Evolutionary conservation across 2,329 filamentous ascomycete genomes (phyloP).

Genomic region (Seiridium unicorne): DNA sequence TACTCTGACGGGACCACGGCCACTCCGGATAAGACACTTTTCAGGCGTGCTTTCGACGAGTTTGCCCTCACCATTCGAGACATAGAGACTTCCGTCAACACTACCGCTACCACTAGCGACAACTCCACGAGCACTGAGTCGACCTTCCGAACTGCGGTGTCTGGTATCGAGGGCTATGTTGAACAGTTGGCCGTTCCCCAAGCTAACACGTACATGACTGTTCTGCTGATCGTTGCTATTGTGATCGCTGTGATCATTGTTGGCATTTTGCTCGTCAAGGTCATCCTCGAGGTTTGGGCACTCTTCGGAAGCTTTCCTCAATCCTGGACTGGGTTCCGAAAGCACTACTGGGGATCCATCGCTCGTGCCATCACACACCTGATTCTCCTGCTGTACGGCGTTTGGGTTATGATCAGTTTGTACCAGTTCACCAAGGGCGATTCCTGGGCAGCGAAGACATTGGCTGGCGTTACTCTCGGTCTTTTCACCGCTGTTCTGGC

Average conservation of each 20-base stretch:
- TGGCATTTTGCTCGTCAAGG: constrained; percentile 84
- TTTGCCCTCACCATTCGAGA: constrained; percentile 54
- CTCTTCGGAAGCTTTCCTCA: constrained; percentile 86
- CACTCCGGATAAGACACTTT: constrained; percentile 34
- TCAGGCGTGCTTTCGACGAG: constrained; percentile 54
- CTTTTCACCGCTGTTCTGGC: constrained; percentile 78
- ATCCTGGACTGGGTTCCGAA: constrained; percentile 77
- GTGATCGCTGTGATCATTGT: constrained; percentile 81
- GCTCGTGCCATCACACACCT: constrained; percentile 85
- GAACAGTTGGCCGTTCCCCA: constrained; percentile 82
- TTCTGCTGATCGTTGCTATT: constrained; percentile 85
- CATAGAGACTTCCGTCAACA: constrained; percentile 44
- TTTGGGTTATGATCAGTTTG: constrained; percentile 94
- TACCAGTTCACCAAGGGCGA: constrained; percentile 94
- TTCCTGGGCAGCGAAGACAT: constrained; percentile 85
- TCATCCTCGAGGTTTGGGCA: constrained; percentile 87
- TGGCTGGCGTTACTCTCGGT: constrained; percentile 78
- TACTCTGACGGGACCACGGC: constrained; percentile 60
- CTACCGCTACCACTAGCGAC: constrained; percentile 28
- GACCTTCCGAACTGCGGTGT: constrained; percentile 52
- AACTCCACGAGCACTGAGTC: constrained; percentile 18
- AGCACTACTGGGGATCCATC: constrained; percentile 94
- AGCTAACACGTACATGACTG: constrained; percentile 94
- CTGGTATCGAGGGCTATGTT: constrained; percentile 79
- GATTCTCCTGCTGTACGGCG: constrained; percentile 86